phyloP scores from a whole-genome alignment of 805 yeast species.

The Suhomyces vadensis region DNA sequence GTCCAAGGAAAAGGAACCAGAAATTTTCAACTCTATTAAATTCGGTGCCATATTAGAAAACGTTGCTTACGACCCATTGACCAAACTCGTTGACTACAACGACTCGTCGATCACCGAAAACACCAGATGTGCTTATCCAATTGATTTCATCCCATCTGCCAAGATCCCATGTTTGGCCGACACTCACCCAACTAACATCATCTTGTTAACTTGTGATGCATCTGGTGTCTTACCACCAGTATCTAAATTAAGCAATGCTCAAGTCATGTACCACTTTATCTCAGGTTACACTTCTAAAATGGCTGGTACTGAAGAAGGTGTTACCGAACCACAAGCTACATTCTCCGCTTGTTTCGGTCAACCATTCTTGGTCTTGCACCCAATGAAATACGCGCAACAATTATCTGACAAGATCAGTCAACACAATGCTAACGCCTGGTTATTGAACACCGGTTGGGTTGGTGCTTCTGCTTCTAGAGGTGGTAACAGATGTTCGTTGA shows the following conservation, averaged over 20 bases:
- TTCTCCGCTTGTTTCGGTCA: slow-evolving; percentile 99
- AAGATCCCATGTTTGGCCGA: slow-evolving; percentile 92
- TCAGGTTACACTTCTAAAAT: slow-evolving; percentile 98
- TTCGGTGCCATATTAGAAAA: slow-evolving; percentile 95
- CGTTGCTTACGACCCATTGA: slow-evolving; percentile 75
- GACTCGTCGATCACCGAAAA: slow-evolving; percentile 87
- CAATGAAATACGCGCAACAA: slow-evolving; percentile 97
- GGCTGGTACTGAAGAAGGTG: slow-evolving; percentile 99
- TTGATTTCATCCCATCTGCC: slow-evolving; percentile 94
- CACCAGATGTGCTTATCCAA: slow-evolving; percentile 98
- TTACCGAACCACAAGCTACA: slow-evolving; percentile 96
- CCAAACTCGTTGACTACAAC: slow-evolving; percentile 83
- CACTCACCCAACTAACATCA: slow-evolving; percentile 87
- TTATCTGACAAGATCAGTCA: slow-evolving; percentile 86
- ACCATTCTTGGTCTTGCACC: slow-evolving; percentile 97
- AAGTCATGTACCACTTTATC: slow-evolving; percentile 98
- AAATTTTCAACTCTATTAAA: slow-evolving; percentile 90
- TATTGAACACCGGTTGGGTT: slow-evolving; percentile 98
- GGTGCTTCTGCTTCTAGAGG: slow-evolving; percentile 91
- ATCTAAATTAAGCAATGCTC: slow-evolving; percentile 88
- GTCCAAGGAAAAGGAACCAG: slow-evolving; percentile 92
- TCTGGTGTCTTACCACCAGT: slow-evolving; percentile 98
- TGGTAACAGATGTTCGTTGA: slow-evolving; percentile 96
- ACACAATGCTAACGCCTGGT: slow-evolving; percentile 92
- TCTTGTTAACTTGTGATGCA: slow-evolving; percentile 95